Evolutionary conservation across 176 grass and related monocot species (phyloP).

Genomic region (bread wheat (Triticum aestivum)): DNA sequence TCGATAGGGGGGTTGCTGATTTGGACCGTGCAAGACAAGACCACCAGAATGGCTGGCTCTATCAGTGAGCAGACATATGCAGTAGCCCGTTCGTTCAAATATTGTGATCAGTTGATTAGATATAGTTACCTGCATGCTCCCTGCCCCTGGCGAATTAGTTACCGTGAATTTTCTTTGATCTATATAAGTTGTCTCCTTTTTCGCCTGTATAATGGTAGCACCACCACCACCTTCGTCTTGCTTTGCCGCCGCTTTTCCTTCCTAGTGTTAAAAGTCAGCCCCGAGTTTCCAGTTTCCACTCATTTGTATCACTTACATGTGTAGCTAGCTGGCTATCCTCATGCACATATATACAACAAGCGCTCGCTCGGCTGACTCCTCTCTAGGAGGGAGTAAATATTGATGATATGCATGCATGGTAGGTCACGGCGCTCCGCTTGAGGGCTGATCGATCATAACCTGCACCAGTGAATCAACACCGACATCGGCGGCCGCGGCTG

Average conservation of each 20-base stretch:
- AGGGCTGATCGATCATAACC: not conserved
- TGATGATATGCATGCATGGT: not conserved
- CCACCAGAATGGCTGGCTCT: not conserved
- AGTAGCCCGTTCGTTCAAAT: not conserved
- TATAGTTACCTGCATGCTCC: not conserved
- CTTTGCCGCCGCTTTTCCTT: not conserved
- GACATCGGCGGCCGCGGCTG: not conserved
- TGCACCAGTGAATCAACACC: not conserved
- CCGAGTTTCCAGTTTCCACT: not conserved
- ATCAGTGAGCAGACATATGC: not conserved
- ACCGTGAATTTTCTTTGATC: too few relatives aligned
- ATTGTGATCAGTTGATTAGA: not conserved
- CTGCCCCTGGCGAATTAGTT: not conserved
- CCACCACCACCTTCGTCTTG: not conserved
- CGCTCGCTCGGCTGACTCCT: not conserved
- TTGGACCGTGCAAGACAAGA: constrained; percentile 16
- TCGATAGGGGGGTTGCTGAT: not conserved
- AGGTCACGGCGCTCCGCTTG: not conserved
- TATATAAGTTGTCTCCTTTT: not conserved
- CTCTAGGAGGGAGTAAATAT: not conserved
- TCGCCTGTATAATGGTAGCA: not conserved
- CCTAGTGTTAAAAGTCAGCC: not conserved
- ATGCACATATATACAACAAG: constrained; percentile 16
- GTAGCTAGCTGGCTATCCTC: not conserved
- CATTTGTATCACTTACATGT: not conserved